These are phyloP conservation scores for Cajanus cajan DNA, from an alignment of 306 rosid species.

Conservation along the genomic window DNA sequence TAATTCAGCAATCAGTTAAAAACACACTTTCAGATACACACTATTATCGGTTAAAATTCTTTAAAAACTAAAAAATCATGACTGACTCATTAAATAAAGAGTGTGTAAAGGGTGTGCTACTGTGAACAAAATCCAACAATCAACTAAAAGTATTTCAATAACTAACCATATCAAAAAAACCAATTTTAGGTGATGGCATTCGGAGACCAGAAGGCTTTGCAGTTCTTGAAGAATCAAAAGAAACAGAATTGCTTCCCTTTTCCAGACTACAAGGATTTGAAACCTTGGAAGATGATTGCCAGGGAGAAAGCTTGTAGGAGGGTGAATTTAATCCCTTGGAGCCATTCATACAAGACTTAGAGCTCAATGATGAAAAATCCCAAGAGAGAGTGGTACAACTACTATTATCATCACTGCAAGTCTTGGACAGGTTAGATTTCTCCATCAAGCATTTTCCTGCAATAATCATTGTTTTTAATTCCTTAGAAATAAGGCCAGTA, in stretches of 20 bases:
- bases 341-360: not conserved
- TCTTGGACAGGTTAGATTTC: conserved; percentile 23
- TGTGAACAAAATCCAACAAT: not conserved
- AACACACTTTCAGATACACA: not conserved
- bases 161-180: conserved; percentile 55
- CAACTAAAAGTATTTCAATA: not conserved
- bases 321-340: not conserved
- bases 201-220: conserved; percentile 49
- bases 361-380: conserved; percentile 20
- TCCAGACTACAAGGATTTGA: not conserved
- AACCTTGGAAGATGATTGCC: not conserved
- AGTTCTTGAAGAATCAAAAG: conserved; percentile 23
- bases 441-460: conserved; percentile 34
- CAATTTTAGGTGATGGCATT: conserved; percentile 54
- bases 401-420: not conserved
- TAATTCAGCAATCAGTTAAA: not conserved
- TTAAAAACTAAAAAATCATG: not conserved
- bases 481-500: not conserved
- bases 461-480: not conserved
- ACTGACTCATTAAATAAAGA: too few relatives aligned
- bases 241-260: not conserved
- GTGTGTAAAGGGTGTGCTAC: not conserved
- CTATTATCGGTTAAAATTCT: not conserved
- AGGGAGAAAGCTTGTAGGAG: not conserved
- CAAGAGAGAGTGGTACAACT: not conserved